A percentile compares a stretch with the other conserved stretches of the same genome.
These are phyloP conservation scores for Trichoderma koningii DNA, from an alignment of 2,329 filamentous ascomycete genomes.

Conservation along the genomic window DNA sequence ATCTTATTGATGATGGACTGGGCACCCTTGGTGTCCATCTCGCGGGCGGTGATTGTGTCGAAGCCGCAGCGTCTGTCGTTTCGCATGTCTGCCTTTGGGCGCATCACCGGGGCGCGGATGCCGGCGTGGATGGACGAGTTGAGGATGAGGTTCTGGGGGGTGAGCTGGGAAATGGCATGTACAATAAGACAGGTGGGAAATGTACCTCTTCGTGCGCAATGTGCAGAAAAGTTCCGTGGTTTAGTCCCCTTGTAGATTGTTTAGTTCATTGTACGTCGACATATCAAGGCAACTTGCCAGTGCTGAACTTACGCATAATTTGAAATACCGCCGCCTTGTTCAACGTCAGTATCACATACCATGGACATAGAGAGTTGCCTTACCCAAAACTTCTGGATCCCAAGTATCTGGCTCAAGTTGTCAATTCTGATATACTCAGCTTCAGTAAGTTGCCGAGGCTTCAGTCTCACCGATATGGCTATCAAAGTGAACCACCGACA, in stretches of 20 bases:
- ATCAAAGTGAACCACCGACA: slow-evolving; percentile 72
- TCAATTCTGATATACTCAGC: too few relatives aligned
- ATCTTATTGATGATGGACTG: slow-evolving; percentile 67
- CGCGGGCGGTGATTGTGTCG: slow-evolving; percentile 39
- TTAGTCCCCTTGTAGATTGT: slow-evolving; percentile 28
- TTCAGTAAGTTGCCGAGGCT: background rate
- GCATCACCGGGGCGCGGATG: slow-evolving; percentile 70
- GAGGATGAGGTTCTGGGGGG: slow-evolving; percentile 55
- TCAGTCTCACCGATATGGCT: slow-evolving; percentile 47
- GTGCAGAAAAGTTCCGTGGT: slow-evolving; percentile 35
- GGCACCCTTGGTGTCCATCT: slow-evolving; percentile 76
- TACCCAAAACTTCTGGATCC: slow-evolving; percentile 32
- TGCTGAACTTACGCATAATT: slow-evolving; percentile 29
- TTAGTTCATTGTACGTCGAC: background rate
- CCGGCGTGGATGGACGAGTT: slow-evolving; percentile 78
- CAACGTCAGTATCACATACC: background rate
- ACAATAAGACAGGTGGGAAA: too few relatives aligned
- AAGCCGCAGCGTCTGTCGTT: slow-evolving; percentile 34
- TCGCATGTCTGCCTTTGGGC: slow-evolving; percentile 36
- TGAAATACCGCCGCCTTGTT: slow-evolving; percentile 31
- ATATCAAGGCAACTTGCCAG: background rate
- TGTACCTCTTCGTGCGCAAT: slow-evolving; percentile 33
- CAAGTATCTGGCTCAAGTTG: slow-evolving; percentile 29
- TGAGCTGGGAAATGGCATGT: background rate
- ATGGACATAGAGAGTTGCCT: background rate